Evolutionary conservation across 768 basidiomycete genomes (phyloP).

Genomic region (Boletus subparvulus): DNA sequence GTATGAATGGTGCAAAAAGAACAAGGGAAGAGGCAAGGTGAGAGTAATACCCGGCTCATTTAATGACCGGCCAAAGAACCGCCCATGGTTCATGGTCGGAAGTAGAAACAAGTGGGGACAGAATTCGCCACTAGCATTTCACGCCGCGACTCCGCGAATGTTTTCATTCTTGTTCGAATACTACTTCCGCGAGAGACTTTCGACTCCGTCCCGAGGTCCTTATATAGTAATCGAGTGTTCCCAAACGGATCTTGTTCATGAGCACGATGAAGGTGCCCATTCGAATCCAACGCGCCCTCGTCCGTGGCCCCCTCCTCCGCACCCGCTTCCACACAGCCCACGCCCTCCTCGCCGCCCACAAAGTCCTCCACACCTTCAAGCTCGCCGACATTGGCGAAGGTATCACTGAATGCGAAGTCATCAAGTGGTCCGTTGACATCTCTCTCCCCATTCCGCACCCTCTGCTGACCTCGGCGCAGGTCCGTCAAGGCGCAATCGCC

Average conservation of each 20-base stretch:
- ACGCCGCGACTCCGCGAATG: too few species aligned
- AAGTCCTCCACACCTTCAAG: conserved; percentile 60
- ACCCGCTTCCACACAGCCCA: conserved; percentile 39
- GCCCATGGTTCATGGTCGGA: too few species aligned
- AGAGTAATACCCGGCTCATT: too few species aligned
- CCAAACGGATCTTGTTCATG: conserved; percentile 4
- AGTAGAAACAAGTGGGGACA: too few species aligned
- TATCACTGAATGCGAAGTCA: conserved; percentile 87
- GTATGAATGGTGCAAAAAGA: too few species aligned
- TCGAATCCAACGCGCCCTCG: conserved; percentile 20
- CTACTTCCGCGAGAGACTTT: too few species aligned
- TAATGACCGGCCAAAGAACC: too few species aligned
- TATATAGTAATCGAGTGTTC: neutral
- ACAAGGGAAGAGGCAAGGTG: too few species aligned
- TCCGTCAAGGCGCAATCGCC: conserved; percentile 51
- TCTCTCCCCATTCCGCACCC: neutral
- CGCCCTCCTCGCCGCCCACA: conserved; percentile 33
- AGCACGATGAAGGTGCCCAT: conserved; percentile 9
- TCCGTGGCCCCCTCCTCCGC: conserved; percentile 30
- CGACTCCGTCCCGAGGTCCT: too few species aligned
- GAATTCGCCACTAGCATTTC: too few species aligned
- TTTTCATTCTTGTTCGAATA: too few species aligned
- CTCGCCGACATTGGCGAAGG: conserved; percentile 89
- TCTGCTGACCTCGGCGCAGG: conserved; percentile 43
- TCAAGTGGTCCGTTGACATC: conserved; percentile 64